A percentile compares a stretch with the other conserved stretches of the same genome.
phyloP scores from a whole-genome alignment of 2,329 filamentous ascomycete species.

The Fusarium clavum region DNA sequence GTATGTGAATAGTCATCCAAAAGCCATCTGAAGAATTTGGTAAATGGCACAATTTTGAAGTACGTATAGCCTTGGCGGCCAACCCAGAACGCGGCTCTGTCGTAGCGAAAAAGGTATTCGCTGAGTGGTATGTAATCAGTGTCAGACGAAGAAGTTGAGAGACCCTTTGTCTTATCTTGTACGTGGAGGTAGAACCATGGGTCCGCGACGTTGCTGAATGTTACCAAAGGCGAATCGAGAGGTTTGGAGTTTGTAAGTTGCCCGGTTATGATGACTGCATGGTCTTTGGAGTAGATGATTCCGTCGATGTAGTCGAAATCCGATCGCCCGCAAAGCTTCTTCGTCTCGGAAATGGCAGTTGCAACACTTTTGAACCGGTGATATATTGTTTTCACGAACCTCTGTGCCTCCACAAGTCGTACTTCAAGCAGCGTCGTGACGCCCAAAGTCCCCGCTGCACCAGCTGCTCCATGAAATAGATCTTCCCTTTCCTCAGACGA shows the following conservation, averaged over 20 bases:
- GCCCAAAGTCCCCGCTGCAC: constrained; percentile 70
- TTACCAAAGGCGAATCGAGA: constrained; percentile 24
- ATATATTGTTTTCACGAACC: constrained; percentile 68
- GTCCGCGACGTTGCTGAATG: constrained; percentile 65
- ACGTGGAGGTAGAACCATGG: constrained; percentile 76
- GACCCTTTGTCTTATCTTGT: constrained; percentile 46
- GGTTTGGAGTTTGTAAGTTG: constrained; percentile 50
- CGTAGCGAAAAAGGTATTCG: constrained; percentile 71
- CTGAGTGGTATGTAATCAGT: constrained; percentile 46
- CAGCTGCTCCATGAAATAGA: constrained; percentile 69
- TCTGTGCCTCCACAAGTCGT: constrained; percentile 63
- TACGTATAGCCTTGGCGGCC: constrained; percentile 70
- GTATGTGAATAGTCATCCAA: constrained; percentile 72
- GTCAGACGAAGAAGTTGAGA: not conserved
- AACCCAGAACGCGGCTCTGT: constrained; percentile 74
- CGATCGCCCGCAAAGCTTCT: constrained; percentile 23
- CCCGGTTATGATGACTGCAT: constrained; percentile 67
- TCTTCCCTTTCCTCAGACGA: constrained; percentile 61
- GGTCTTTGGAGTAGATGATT: constrained; percentile 62
- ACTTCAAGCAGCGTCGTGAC: constrained; percentile 71
- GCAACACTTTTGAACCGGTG: constrained; percentile 55
- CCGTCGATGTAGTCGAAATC: constrained; percentile 70
- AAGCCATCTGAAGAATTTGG: constrained; percentile 65
- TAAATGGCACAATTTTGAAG: constrained; percentile 63
- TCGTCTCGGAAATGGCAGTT: constrained; percentile 58